Conservation (phyloP, 2,329 filamentous ascomycete genomes). For the Lecanosticta acicola region DNA sequence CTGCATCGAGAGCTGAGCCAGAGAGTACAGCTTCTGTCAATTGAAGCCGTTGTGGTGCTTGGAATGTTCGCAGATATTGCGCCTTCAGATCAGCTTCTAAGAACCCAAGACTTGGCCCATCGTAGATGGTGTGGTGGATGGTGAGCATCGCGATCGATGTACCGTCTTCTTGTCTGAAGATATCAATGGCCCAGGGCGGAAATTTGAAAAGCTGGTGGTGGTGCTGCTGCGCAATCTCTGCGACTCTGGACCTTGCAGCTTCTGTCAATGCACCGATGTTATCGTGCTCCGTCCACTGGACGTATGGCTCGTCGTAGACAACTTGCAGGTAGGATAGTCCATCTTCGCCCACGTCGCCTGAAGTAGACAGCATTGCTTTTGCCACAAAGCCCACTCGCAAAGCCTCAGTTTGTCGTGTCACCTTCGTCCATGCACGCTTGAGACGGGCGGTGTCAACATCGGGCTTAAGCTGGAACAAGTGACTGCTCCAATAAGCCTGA, state of each 20-base stretch:
- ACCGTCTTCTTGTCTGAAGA: constrained; percentile 3
- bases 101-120: constrained; percentile 8
- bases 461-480: constrained; percentile 8
- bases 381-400: constrained; percentile 13
- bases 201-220: constrained; percentile 11
- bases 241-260: constrained; percentile 5
- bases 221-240: constrained; percentile 5
- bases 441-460: constrained; percentile 9
- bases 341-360: background rate
- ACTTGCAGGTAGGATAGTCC: constrained; percentile 9
- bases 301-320: constrained; percentile 10
- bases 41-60: constrained; percentile 2
- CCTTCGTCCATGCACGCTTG: constrained; percentile 9
- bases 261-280: background rate
- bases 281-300: constrained; percentile 6
- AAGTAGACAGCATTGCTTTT: constrained; percentile 7
- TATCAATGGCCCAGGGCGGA: constrained; percentile 12
- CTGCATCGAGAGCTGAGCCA: constrained; percentile 10
- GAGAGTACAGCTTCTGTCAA: constrained; percentile 7
- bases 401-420: constrained; percentile 10
- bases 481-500: constrained; percentile 15
- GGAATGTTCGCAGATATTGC: constrained; percentile 5
- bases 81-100: constrained; percentile 6
- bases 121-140: constrained; percentile 14
- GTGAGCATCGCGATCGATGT: constrained; percentile 9